phyloP scores from a whole-genome alignment of 2,329 filamentous ascomycete genomes.

The Sporothrix sp. region DNA sequence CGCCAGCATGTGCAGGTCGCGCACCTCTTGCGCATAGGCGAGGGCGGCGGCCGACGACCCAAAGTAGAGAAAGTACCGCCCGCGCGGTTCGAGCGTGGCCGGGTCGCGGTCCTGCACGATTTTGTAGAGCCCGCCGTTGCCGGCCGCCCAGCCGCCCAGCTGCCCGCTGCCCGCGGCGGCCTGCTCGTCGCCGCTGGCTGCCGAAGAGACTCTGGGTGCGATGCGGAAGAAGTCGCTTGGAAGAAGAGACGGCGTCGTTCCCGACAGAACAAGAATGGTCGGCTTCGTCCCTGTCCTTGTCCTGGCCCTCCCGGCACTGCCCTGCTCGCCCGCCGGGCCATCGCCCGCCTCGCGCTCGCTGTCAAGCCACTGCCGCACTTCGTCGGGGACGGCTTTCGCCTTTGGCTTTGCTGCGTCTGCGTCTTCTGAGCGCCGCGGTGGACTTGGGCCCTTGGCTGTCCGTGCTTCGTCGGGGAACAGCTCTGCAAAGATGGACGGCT shows the following conservation, averaged over 20 bases:
- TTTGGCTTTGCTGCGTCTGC: not conserved
- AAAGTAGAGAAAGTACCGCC: constrained; percentile 63
- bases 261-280: constrained; percentile 43
- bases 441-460: not conserved
- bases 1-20: constrained; percentile 35
- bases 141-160: constrained; percentile 57
- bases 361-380: constrained; percentile 13
- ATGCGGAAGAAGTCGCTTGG: constrained; percentile 64
- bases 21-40: constrained; percentile 48
- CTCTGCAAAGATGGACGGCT: constrained; percentile 15
- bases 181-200: not conserved
- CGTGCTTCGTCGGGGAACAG: constrained; percentile 14
- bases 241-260: constrained; percentile 48
- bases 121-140: constrained; percentile 22
- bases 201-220: constrained; percentile 41
- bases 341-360: constrained; percentile 3
- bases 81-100: constrained; percentile 51
- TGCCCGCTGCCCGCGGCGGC: not conserved
- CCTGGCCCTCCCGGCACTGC: not conserved
- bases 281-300: constrained; percentile 12
- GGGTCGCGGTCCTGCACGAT: constrained; percentile 57
- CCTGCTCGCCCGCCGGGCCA: not conserved
- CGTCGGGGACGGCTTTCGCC: not conserved
- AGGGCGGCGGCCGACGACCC: constrained; percentile 46
- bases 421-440: not conserved